These are phyloP conservation scores for Ambrosiella xylebori DNA, from an alignment of 2,329 filamentous ascomycete genomes.

Conservation along the genomic window DNA sequence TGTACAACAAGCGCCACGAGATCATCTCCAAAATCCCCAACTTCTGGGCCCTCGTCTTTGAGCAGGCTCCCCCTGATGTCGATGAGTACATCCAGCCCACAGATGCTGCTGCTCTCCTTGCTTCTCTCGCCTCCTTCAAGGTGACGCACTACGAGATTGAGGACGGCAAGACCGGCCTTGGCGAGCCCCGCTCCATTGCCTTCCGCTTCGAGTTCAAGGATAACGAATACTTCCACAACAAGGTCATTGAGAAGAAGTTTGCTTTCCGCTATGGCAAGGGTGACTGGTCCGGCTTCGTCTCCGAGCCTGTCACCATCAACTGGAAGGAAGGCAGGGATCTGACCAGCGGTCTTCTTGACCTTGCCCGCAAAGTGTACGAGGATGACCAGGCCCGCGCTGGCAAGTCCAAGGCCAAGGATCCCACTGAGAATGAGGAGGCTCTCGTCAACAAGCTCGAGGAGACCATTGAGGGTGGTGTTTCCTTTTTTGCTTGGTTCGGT, in stretches of 20 bases:
- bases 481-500: slow-evolving; percentile 84
- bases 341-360: slow-evolving; percentile 61
- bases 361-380: slow-evolving; percentile 52
- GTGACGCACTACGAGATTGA: slow-evolving; percentile 71
- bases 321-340: slow-evolving; percentile 80
- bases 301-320: slow-evolving; percentile 71
- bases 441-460: slow-evolving; percentile 39
- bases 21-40: slow-evolving; percentile 57
- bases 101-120: slow-evolving; percentile 57
- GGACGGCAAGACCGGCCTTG: slow-evolving; percentile 30
- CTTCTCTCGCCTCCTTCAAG: slow-evolving; percentile 47
- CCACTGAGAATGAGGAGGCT: slow-evolving; percentile 30
- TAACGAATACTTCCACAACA: slow-evolving; percentile 71
- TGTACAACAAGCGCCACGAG: slow-evolving; percentile 61
- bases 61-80: slow-evolving; percentile 69
- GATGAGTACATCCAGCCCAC: slow-evolving; percentile 74
- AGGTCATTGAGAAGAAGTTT: slow-evolving; percentile 75
- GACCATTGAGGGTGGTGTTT: slow-evolving; percentile 46
- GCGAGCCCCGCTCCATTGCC: slow-evolving; percentile 64
- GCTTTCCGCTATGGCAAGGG: slow-evolving; percentile 56
- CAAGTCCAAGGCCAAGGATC: slow-evolving; percentile 19
- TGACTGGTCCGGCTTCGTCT: slow-evolving; percentile 61
- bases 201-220: slow-evolving; percentile 63
- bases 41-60: slow-evolving; percentile 92
- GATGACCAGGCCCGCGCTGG: slow-evolving; percentile 34